Conservation (phyloP, 75 land plant species). For the Sequoiadendron giganteum region DNA sequence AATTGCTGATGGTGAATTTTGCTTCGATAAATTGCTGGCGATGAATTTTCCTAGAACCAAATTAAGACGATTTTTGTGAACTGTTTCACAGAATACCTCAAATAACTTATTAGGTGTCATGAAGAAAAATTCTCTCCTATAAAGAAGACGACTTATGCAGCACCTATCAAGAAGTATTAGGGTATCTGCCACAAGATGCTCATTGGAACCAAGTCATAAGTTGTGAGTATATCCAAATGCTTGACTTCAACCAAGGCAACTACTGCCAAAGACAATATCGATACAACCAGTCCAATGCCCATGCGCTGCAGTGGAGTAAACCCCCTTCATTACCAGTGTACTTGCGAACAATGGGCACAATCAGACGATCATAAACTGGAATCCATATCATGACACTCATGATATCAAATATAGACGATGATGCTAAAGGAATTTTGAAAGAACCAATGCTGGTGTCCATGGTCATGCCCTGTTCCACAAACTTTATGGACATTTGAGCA, state of each 20-base stretch:
- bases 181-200: conserved; percentile 79
- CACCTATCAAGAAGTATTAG: conserved; percentile 72
- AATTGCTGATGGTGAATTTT: too few species aligned
- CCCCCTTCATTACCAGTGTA: conserved; percentile 64
- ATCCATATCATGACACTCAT: conserved; percentile 79
- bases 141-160: conserved; percentile 65
- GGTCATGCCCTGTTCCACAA: conserved; percentile 68
- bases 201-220: conserved; percentile 42
- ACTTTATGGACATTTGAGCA: conserved; percentile 73
- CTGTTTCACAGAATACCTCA: too few species aligned
- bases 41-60: too few species aligned
- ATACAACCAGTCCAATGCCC: conserved; percentile 73
- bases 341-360: conserved; percentile 66
- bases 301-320: conserved; percentile 75
- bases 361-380: conserved; percentile 64
- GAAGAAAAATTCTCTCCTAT: conserved; percentile 74
- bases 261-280: conserved; percentile 48
- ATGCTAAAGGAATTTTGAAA: conserved; percentile 68
- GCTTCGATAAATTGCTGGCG: too few species aligned
- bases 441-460: conserved; percentile 53
- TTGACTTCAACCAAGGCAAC: conserved; percentile 69
- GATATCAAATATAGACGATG: conserved; percentile 54
- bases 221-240: conserved; percentile 34
- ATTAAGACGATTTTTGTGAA: too few species aligned
- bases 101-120: too few species aligned